Evolutionary conservation across 2,329 filamentous ascomycete species (phyloP), one percentile per base, ranked within the genome.

Genomic region (Aspergillus vadensis): DNA sequence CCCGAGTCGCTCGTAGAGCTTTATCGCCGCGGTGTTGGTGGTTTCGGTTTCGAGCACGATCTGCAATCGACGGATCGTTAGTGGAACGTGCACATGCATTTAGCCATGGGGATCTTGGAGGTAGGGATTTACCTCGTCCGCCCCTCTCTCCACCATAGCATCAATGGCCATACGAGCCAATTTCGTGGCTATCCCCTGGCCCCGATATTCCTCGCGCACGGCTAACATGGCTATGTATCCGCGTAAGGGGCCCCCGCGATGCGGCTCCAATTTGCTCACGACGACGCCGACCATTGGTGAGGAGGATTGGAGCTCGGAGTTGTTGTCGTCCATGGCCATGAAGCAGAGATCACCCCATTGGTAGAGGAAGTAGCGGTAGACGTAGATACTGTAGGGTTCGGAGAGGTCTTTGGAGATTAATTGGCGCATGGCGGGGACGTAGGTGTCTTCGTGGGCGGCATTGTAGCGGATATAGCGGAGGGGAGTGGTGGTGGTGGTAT

Each of bases 161-260:
- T 97, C 92, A 64, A 99, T 93, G 19, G 93, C 92, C 82, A 87
- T 88, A 64, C 89, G 86, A n/a, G 99, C 95, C 9, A 99, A 83
- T 43, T 88, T 88, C 0, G 92, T 97, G 1, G 91, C 95, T 61
- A 99, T 92, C 1, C 95, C 94, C 65, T 88, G 86, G 5, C 93
- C 92, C 21, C 95, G 88, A 70, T 91, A 89, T 25, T 87, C 81
- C 41, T 91, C 87, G 47, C 88, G 86, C 5, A 97, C 93, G n/a
- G 95, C 95, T 44, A 99, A 84, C 95, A 99, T 99, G 72, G 95
- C 95, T 68, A 99, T 98, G 79, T 99, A 99, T 59, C 95, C 95
- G 64, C 95, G 87, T 65, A 92, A 83, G 1, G 92, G 93, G 65
- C 94, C 92, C 5, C 90, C 91, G 21, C 91, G 86, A 78, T 99